phyloP scores from a whole-genome alignment of 805 yeast genomes.

The Priceomyces castillae region DNA sequence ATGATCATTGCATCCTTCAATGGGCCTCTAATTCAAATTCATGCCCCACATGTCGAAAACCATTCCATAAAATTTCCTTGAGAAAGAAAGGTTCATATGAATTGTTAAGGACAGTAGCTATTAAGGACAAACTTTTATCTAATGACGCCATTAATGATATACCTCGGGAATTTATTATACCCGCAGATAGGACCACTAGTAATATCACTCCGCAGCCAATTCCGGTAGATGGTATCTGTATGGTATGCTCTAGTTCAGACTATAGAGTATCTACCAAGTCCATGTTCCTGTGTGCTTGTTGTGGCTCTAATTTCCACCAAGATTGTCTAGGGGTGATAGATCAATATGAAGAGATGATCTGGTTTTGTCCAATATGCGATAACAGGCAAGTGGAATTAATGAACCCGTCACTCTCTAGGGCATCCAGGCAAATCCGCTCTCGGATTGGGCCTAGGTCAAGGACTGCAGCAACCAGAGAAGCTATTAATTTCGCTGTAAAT shows the following conservation, averaged over 20 bases:
- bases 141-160: conserved; percentile 38
- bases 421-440: background rate
- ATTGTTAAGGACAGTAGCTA: conserved; percentile 10
- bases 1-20: conserved; percentile 50
- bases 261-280: conserved; percentile 18
- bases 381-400: conserved; percentile 29
- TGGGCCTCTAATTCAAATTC: conserved; percentile 59
- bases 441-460: background rate
- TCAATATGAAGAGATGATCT: conserved; percentile 17
- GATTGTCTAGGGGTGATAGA: conserved; percentile 34
- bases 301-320: conserved; percentile 41
- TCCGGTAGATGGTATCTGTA: conserved; percentile 23
- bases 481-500: background rate
- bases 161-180: conserved; percentile 36
- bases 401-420: too few species aligned
- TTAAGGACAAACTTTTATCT: conserved; percentile 31
- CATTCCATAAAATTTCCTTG: conserved; percentile 38
- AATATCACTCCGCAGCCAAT: background rate
- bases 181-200: background rate
- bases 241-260: conserved; percentile 36
- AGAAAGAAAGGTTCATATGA: conserved; percentile 16
- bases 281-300: conserved; percentile 28
- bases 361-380: conserved; percentile 56
- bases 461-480: background rate
- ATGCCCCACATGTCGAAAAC: conserved; percentile 61